Evolutionary conservation across 169 alveolate genomes (phyloP).

Genomic region (Toxoplasma gondii): DNA sequence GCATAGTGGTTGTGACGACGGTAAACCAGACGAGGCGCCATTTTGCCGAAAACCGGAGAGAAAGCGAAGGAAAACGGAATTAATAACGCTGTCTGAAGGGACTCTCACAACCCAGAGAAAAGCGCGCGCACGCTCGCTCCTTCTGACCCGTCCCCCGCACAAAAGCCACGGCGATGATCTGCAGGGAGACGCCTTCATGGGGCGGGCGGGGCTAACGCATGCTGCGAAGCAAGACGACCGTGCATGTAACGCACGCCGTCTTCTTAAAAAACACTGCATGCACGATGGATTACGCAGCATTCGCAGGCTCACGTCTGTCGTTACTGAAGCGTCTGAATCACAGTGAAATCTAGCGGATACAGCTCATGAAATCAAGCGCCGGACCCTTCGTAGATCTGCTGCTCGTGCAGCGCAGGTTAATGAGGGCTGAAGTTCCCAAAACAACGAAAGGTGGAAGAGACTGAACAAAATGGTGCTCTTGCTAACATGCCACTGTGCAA

Average conservation of each 20-base stretch:
- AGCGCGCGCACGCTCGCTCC: not conserved
- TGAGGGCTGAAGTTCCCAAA: no score
- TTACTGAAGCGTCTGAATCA: no score
- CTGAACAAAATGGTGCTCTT: no score
- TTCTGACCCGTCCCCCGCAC: conserved; percentile 6
- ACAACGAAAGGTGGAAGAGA: no score
- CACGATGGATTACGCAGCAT: not conserved
- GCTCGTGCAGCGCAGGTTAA: no score
- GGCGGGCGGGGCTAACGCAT: not conserved
- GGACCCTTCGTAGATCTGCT: no score
- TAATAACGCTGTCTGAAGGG: not conserved
- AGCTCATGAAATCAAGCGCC: no score
- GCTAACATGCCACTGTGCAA: no score
- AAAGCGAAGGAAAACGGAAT: not conserved
- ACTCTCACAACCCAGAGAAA: not conserved
- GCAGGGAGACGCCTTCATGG: not conserved
- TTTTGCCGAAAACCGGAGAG: conserved; percentile 46
- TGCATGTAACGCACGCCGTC: no score
- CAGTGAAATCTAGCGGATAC: no score
- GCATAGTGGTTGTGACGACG: conserved; percentile 87
- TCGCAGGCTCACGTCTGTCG: no score
- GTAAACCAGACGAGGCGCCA: conserved; percentile 89
- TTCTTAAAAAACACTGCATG: not conserved
- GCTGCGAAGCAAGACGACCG: not conserved
- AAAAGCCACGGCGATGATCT: not conserved